These are phyloP conservation scores for Avena eriantha DNA, from an alignment of 176 grass and related monocot genomes.

Conservation along the genomic window DNA sequence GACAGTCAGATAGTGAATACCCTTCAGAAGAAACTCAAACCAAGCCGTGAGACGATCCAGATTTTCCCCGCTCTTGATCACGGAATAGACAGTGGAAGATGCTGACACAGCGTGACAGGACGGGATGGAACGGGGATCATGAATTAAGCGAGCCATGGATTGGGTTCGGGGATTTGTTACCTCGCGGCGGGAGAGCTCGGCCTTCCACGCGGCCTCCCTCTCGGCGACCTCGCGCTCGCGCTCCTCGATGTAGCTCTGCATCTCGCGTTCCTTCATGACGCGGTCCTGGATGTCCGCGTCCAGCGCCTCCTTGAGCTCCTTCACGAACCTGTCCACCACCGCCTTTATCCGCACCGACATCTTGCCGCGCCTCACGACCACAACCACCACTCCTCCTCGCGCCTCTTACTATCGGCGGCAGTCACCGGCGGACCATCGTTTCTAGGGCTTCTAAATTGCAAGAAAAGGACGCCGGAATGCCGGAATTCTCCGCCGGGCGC, in stretches of 20 bases:
- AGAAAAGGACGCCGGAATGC: conserved; percentile 8
- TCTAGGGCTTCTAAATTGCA: not conserved
- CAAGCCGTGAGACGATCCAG: not conserved
- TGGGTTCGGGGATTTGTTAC: conserved; percentile 39
- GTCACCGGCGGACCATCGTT: conserved; percentile 17
- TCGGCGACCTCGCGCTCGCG: conserved; percentile 97
- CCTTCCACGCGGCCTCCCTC: conserved; percentile 96
- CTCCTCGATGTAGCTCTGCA: conserved; percentile 99
- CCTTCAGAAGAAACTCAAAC: not conserved
- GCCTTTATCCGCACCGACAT: conserved; percentile 92
- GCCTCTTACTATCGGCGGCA: not conserved
- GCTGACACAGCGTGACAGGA: not conserved
- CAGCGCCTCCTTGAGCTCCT: conserved; percentile 91
- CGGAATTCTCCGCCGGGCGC: not conserved
- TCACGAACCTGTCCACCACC: conserved; percentile 95
- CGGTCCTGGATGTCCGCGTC: conserved; percentile 97
- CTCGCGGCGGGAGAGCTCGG: conserved; percentile 97
- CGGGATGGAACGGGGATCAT: not conserved
- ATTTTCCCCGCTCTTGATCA: conserved; percentile 5
- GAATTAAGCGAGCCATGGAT: not conserved
- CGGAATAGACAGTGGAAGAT: not conserved
- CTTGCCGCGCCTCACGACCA: conserved; percentile 1
- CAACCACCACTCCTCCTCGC: not conserved
- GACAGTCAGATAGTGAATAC: not conserved
- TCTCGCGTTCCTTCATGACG: conserved; percentile 96